Percentiles rank a stretch among this genome's conserved stretches.
phyloP scores from a whole-genome alignment of 2,329 filamentous ascomycete species.

The Onygena corvina region DNA sequence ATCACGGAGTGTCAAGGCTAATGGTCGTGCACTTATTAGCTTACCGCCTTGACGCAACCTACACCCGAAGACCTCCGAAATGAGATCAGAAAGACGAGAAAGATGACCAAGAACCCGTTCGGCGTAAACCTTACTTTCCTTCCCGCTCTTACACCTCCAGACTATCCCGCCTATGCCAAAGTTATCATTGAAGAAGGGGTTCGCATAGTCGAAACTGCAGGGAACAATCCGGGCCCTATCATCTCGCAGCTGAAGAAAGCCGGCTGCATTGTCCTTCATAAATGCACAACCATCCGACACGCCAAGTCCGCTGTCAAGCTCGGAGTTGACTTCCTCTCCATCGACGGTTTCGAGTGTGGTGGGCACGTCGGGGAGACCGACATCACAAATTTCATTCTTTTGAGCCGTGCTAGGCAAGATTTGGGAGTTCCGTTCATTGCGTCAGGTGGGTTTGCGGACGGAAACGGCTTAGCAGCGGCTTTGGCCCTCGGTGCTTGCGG shows the following conservation, averaged over 20 bases:
- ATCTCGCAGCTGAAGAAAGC: constrained; percentile 78
- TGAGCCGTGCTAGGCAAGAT: constrained; percentile 71
- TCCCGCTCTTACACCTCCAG: constrained; percentile 74
- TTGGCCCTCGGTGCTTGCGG: constrained; percentile 81
- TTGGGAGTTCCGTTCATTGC: constrained; percentile 85
- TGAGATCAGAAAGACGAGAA: constrained; percentile 78
- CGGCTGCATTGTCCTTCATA: constrained; percentile 73
- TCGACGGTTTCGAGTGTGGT: constrained; percentile 96
- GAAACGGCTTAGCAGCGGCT: constrained; percentile 81
- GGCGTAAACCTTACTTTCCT: constrained; percentile 92
- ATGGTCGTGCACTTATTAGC: constrained; percentile 20
- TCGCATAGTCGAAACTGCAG: constrained; percentile 82
- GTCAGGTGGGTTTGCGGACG: constrained; percentile 89
- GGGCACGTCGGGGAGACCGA: constrained; percentile 48
- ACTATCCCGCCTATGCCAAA: constrained; percentile 85
- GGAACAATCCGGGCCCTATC: constrained; percentile 79
- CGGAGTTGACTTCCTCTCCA: constrained; percentile 90
- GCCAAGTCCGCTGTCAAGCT: constrained; percentile 84
- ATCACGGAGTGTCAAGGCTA: background rate
- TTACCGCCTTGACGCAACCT: constrained; percentile 67
- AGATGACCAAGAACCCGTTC: constrained; percentile 55
- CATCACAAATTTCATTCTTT: constrained; percentile 49
- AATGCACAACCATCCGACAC: constrained; percentile 93
- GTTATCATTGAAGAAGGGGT: constrained; percentile 89
- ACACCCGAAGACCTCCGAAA: constrained; percentile 81